A percentile compares a stretch with the other conserved stretches of the same genome.
Evolutionary conservation across 768 basidiomycete genomes (phyloP).

Genomic region (Russula foetens): DNA sequence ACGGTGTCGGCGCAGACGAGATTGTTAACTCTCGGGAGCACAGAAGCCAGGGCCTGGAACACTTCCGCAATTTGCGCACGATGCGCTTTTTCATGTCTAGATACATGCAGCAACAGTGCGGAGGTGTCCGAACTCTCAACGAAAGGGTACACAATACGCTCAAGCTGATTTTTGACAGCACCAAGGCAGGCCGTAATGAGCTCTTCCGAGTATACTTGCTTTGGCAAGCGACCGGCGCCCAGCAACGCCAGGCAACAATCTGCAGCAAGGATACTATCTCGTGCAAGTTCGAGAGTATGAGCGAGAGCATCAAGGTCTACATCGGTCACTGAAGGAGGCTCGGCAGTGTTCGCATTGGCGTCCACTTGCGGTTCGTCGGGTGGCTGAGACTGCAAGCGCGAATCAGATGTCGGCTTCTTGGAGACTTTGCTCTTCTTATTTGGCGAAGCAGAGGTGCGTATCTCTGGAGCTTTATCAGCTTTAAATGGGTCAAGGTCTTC

Average conservation of each 20-base stretch:
- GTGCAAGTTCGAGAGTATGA: conserved; percentile 47
- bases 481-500: conserved; percentile 72
- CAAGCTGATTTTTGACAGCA: conserved; percentile 73
- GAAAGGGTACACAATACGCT: conserved; percentile 76
- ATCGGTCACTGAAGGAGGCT: conserved; percentile 32
- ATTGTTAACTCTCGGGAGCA: conserved; percentile 65
- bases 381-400: conserved; percentile 38
- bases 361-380: conserved; percentile 28
- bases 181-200: conserved; percentile 72
- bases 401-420: conserved; percentile 25
- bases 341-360: conserved; percentile 20
- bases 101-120: conserved; percentile 45
- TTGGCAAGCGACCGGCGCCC: conserved; percentile 69
- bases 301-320: conserved; percentile 44
- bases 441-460: conserved; percentile 20
- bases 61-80: conserved; percentile 54
- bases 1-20: conserved; percentile 66
- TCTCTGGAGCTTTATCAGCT: conserved; percentile 20
- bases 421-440: conserved; percentile 39
- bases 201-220: conserved; percentile 96
- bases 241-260: conserved; percentile 78
- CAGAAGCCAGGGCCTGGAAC: conserved; percentile 63
- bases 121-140: conserved; percentile 57
- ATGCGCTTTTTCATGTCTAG: conserved; percentile 30
- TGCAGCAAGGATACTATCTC: conserved; percentile 72